phyloP scores from a whole-genome alignment of 352 stramenopile genomes.

The Globisporangium echinulatum region DNA sequence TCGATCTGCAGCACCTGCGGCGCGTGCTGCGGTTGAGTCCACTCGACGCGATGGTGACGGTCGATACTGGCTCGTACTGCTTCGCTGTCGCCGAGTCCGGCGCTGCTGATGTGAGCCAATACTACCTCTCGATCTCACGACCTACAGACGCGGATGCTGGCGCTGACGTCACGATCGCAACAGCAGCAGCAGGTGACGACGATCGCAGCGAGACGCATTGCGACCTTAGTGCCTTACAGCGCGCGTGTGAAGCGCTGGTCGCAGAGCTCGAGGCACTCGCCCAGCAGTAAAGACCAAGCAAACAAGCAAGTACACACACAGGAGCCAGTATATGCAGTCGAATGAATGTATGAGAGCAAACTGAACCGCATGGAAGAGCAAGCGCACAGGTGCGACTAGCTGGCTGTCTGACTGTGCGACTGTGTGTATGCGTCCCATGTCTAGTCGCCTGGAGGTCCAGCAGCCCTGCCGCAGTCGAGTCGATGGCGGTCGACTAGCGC shows the following conservation, averaged over 20 bases:
- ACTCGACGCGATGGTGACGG: constrained; percentile 46
- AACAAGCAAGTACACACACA: too few species aligned
- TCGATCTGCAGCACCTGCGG: constrained; percentile 34
- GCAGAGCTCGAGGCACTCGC: constrained; percentile 4
- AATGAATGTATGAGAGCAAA: too few species aligned
- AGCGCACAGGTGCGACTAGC: too few species aligned
- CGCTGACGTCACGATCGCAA: constrained; percentile 1
- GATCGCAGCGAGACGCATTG: neutral
- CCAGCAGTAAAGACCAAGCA: too few species aligned
- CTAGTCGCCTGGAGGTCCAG: too few species aligned
- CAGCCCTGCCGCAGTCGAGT: too few species aligned
- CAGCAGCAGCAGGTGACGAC: neutral
- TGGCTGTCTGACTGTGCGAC: too few species aligned
- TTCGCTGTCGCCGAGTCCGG: constrained; percentile 11
- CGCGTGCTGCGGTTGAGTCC: constrained; percentile 43
- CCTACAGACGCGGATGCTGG: neutral
- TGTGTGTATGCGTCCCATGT: neutral
- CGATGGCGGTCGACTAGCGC: too few species aligned
- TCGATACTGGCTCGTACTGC: constrained; percentile 39
- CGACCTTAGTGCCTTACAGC: neutral
- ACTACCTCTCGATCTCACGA: constrained; percentile 27
- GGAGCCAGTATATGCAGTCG: too few species aligned
- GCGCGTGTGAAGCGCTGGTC: constrained; percentile 4
- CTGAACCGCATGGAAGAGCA: too few species aligned
- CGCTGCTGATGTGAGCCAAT: constrained; percentile 15